phyloP scores from a whole-genome alignment of 225 moss, liverwort and hornwort species.

The Thuidium tamariscinum region DNA sequence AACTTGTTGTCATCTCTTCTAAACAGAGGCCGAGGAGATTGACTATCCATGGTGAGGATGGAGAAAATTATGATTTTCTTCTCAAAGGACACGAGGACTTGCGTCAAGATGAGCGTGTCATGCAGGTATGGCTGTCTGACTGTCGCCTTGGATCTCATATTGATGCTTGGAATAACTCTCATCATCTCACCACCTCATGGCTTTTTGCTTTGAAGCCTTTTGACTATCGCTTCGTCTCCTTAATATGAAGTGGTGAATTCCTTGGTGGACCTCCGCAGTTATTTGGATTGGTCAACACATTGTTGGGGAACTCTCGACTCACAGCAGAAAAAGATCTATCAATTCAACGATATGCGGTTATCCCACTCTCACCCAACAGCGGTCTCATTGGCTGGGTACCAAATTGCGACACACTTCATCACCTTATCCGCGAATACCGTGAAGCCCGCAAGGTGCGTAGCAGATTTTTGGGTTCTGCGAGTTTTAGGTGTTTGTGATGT shows the following conservation, averaged over 20 bases:
- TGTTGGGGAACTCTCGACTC: slow-evolving; percentile 79
- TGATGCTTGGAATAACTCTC: not conserved
- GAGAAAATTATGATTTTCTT: slow-evolving; percentile 79
- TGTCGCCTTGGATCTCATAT: not conserved
- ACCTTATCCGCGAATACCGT: slow-evolving; percentile 90
- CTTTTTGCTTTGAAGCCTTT: not conserved
- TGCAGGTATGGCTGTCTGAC: slow-evolving; percentile 51
- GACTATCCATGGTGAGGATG: slow-evolving; percentile 95
- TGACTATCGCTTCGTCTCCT: not conserved
- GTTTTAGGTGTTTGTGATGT: not conserved
- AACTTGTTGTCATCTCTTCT: slow-evolving; percentile 85
- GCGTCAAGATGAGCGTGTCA: slow-evolving; percentile 97
- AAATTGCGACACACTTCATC: slow-evolving; percentile 93
- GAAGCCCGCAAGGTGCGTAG: slow-evolving; percentile 68
- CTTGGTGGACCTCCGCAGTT: slow-evolving; percentile 39
- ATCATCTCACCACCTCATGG: not conserved
- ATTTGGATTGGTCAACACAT: slow-evolving; percentile 94
- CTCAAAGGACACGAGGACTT: slow-evolving; percentile 98
- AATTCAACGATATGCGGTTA: slow-evolving; percentile 93
- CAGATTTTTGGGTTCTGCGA: not conserved
- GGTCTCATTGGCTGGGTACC: slow-evolving; percentile 99
- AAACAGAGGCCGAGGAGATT: slow-evolving; percentile 92
- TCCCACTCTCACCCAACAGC: slow-evolving; percentile 94
- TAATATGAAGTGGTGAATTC: not conserved
- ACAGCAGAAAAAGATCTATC: slow-evolving; percentile 94